These are phyloP conservation scores for Trametes elegans DNA, from an alignment of 768 basidiomycete genomes.

Conservation along the genomic window DNA sequence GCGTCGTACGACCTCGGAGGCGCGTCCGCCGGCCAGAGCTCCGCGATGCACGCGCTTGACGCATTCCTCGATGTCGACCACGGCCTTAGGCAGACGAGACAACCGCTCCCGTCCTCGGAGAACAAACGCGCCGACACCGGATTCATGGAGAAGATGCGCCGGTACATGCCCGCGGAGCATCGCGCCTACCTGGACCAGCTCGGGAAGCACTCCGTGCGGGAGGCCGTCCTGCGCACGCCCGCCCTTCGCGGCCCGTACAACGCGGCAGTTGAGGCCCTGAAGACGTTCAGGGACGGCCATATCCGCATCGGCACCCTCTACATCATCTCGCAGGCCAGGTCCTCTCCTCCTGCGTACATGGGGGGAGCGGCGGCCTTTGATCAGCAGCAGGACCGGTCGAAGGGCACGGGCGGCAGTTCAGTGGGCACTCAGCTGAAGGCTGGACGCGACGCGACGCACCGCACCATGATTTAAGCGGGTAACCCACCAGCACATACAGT, in stretches of 20 bases:
- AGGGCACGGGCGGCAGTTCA: conserved; percentile 90
- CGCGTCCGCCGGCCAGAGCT: conserved; percentile 93
- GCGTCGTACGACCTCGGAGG: conserved; percentile 71
- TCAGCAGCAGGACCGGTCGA: conserved; percentile 44
- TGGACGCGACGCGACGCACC: conserved; percentile 82
- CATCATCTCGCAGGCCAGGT: conserved; percentile 79
- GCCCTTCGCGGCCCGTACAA: conserved; percentile 76
- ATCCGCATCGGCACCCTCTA: conserved; percentile 89
- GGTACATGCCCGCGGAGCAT: conserved; percentile 94
- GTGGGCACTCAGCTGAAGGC: conserved; percentile 82
- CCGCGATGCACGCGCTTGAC: conserved; percentile 83
- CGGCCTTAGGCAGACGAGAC: conserved; percentile 67
- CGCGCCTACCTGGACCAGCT: conserved; percentile 79
- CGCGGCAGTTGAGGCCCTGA: conserved; percentile 71
- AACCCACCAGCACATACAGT: too few relatives aligned
- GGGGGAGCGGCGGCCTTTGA: conserved; percentile 1
- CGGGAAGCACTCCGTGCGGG: conserved; percentile 59
- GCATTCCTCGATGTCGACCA: conserved; percentile 89
- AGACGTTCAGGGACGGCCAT: conserved; percentile 81
- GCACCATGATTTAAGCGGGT: conserved; percentile 60
- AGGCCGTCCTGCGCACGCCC: conserved; percentile 55
- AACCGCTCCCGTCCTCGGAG: conserved; percentile 62
- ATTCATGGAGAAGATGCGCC: conserved; percentile 92
- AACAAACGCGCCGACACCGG: conserved; percentile 67
- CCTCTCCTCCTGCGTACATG: conserved; percentile 44